phyloP scores from a whole-genome alignment of 2,329 filamentous ascomycete genomes.

The Pseudovirgaria hyperparasitica region DNA sequence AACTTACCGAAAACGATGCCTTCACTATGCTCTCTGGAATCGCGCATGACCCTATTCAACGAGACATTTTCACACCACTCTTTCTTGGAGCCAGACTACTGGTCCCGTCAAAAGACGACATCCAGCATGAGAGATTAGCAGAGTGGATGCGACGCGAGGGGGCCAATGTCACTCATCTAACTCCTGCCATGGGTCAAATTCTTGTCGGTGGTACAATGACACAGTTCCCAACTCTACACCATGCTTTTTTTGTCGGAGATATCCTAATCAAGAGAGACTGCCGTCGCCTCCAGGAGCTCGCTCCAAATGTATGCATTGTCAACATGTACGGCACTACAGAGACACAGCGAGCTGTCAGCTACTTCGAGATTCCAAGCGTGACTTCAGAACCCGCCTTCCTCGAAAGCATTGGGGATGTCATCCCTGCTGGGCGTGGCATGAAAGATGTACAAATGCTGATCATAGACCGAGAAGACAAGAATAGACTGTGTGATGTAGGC shows the following conservation, averaged over 20 bases:
- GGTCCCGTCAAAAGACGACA: conserved; percentile 69
- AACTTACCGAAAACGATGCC: conserved; percentile 54
- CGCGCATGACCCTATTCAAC: conserved; percentile 52
- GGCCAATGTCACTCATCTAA: conserved; percentile 75
- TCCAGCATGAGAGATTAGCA: conserved; percentile 70
- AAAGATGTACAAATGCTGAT: conserved; percentile 78
- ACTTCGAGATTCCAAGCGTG: conserved; percentile 61
- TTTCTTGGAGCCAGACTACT: conserved; percentile 73
- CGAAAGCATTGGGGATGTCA: conserved; percentile 56
- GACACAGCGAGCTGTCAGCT: conserved; percentile 68
- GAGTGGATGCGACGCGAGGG: conserved; percentile 75
- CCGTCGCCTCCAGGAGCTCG: conserved; percentile 60
- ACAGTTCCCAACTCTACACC: conserved; percentile 61
- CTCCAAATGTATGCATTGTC: conserved; percentile 60
- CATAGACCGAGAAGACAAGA: conserved; percentile 55
- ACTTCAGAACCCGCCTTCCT: conserved; percentile 51
- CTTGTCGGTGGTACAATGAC: conserved; percentile 72
- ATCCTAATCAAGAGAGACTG: conserved; percentile 78
- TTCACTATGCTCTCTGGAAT: conserved; percentile 83
- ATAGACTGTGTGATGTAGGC: conserved; percentile 62
- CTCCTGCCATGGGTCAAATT: conserved; percentile 93
- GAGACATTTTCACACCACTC: conserved; percentile 80
- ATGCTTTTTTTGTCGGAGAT: conserved; percentile 87
- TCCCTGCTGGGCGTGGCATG: conserved; percentile 80
- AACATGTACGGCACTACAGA: conserved; percentile 89